A percentile compares a stretch with the other conserved stretches of the same genome.
Evolutionary conservation across 2,329 filamentous ascomycete species (phyloP).

Genomic region (Xylaria sp.): DNA sequence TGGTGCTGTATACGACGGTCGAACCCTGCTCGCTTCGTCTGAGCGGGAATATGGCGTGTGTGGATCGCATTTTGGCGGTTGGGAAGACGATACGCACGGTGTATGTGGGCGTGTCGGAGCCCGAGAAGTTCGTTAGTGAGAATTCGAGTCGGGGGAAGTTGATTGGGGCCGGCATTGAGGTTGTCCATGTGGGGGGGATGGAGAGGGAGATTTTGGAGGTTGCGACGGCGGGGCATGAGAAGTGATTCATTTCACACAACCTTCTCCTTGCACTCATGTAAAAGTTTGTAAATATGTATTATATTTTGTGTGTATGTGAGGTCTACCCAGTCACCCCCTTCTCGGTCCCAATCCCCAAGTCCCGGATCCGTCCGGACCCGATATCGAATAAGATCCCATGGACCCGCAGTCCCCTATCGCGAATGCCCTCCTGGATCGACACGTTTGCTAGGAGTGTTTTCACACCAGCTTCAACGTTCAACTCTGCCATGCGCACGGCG

Average conservation of each 20-base stretch:
- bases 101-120: conserved; percentile 83
- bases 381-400: conserved; percentile 75
- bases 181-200: conserved; percentile 67
- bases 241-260: not conserved
- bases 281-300: not conserved
- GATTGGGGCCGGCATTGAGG: conserved; percentile 65
- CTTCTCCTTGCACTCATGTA: no score
- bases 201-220: conserved; percentile 76
- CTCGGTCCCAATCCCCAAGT: conserved; percentile 42
- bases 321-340: conserved; percentile 15
- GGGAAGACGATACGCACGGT: conserved; percentile 64
- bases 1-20: conserved; percentile 84
- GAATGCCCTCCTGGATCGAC: conserved; percentile 63
- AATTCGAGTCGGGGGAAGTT: conserved; percentile 71
- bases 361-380: conserved; percentile 42
- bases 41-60: conserved; percentile 71
- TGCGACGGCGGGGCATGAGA: conserved; percentile 72
- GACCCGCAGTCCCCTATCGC: conserved; percentile 64
- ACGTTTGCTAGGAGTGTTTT: conserved; percentile 63
- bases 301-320: not conserved
- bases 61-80: conserved; percentile 67
- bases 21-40: conserved; percentile 73
- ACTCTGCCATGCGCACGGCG: conserved; percentile 61
- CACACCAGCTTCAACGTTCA: conserved; percentile 69
- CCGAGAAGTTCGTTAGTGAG: conserved; percentile 79